Conservation (phyloP, 345 rosid genomes). For the Excoecaria cochinchinensis region DNA sequence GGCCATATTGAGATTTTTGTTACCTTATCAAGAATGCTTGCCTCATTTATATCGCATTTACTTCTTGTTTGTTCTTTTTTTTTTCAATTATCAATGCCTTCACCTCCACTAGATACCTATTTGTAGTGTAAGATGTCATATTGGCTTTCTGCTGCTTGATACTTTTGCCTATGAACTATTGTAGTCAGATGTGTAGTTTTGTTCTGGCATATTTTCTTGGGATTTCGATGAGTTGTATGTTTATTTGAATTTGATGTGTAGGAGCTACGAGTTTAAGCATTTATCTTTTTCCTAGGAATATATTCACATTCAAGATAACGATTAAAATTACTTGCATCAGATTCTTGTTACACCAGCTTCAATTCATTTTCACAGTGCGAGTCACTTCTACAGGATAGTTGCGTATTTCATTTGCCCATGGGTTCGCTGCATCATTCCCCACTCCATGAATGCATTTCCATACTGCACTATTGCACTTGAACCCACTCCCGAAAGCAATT, state of each 20-base stretch:
- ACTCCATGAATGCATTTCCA: slow-evolving; percentile 8
- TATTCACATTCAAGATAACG: neutral
- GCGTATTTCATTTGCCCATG: neutral
- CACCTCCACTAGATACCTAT: neutral
- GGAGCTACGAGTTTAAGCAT: neutral
- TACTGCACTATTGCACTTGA: slow-evolving; percentile 12
- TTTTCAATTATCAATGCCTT: no score
- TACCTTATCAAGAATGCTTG: neutral
- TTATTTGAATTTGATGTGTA: neutral
- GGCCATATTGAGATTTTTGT: neutral
- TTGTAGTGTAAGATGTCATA: neutral
- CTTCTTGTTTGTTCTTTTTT: neutral
- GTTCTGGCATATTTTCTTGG: no score
- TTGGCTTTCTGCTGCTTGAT: neutral
- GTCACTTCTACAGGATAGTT: slow-evolving; percentile 8
- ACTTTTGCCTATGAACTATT: neutral
- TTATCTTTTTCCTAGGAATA: neutral
- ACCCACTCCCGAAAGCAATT: slow-evolving; percentile 14
- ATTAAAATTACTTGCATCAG: neutral
- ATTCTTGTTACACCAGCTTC: neutral
- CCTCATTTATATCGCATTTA: neutral
- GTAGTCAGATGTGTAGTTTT: neutral
- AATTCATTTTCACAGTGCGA: neutral
- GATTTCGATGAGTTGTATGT: neutral
- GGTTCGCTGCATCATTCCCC: neutral